Base-by-base conservation (phyloP, 2,329 filamentous ascomycete species). In the Fusarium sambucinum region DNA sequence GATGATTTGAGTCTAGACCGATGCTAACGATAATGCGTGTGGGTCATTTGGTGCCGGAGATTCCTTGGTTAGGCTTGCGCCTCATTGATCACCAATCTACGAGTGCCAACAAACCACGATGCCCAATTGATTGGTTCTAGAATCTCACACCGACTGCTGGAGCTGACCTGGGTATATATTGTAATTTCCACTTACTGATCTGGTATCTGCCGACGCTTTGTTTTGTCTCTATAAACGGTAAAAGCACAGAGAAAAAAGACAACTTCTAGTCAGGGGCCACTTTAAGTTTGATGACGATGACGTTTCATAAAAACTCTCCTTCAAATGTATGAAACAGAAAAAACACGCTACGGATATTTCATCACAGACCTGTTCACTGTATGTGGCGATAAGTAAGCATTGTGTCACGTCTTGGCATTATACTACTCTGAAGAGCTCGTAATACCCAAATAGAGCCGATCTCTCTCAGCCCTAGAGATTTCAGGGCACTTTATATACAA, bases 41-140 rank as follows among this genome's bases (percentile, higher is more conserved):
- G 60, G 59, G 59, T 38, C 23, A 45, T 11, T 19, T n/a, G n/a
- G 27, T 3, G n/a, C n/a, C 50, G 60, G 60, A 51, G 60, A 63
- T 63, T 63, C 59, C 60, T 42, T 50, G 30, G 23, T 33, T 14
- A 14, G 21, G 40, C 21, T 12, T 37, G 3, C 6, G 32, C 32
- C 37, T 11, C 35, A 17, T 13, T 23, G 6, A 25, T 19, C 23
- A 25, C 59, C 60, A 63, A 63, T 63, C 51, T 35, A 44, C 44
- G 23, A 14, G 5, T 29, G 12, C 59, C 21, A 27, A 40, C 25
- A 25, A n/a, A n/a, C 16, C 16, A 40, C 4, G 4, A 14, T 63
- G 50, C 7, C 6, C 0, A 25, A 29, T 5, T 42, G 50, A 63
- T 63, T 63, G 50, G 60, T n/a, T 57, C 27, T 44, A 30, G 27